phyloP scores from a whole-genome alignment of 768 basidiomycete genomes.

The Podaxis sp. region DNA sequence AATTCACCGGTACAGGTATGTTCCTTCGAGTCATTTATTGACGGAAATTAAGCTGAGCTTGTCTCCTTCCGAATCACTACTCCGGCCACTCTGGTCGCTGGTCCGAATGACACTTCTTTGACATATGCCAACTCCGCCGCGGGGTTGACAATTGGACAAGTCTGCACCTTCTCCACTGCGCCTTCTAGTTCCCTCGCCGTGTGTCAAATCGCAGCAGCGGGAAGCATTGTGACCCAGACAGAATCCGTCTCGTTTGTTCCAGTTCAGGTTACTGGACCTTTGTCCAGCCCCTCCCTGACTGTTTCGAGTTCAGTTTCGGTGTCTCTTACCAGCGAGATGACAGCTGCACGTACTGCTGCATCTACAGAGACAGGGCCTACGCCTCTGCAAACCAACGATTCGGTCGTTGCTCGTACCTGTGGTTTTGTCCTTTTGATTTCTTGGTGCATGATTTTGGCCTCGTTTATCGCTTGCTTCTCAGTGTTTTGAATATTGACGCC shows the following conservation, averaged over 20 bases:
- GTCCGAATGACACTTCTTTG: constrained; percentile 32
- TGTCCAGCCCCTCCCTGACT: background rate
- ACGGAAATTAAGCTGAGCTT: background rate
- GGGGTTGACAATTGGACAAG: constrained; percentile 13
- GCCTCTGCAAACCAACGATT: background rate
- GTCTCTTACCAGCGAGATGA: background rate
- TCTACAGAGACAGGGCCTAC: background rate
- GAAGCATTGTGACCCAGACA: background rate
- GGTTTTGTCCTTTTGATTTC: background rate
- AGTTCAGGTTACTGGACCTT: background rate
- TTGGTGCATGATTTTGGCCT: background rate
- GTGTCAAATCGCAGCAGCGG: background rate
- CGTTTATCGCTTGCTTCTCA: background rate
- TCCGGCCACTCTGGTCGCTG: constrained; percentile 29
- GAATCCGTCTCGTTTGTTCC: background rate
- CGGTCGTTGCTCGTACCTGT: background rate
- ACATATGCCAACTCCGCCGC: constrained; percentile 25
- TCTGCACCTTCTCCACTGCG: constrained; percentile 17
- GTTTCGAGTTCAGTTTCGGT: background rate
- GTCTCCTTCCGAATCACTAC: background rate
- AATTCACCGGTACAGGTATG: background rate
- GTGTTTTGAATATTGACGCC: background rate
- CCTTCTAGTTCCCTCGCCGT: background rate
- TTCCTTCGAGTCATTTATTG: background rate
- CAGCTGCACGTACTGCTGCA: background rate